These are phyloP conservation scores for Calonectria montana DNA, from an alignment of 2,329 filamentous ascomycete species.

Conservation along the genomic window DNA sequence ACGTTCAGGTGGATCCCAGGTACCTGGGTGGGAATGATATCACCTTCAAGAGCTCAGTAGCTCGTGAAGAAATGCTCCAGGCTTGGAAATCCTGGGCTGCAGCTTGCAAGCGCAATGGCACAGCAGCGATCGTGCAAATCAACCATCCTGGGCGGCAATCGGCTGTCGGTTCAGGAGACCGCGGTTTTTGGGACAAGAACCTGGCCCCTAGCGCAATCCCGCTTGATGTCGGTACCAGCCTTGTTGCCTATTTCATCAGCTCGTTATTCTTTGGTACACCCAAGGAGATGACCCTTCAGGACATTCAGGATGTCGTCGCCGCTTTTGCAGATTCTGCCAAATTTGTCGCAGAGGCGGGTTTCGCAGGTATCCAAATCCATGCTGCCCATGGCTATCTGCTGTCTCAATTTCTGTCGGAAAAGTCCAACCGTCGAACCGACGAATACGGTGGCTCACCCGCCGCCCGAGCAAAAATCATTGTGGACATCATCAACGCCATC, in stretches of 20 bases:
- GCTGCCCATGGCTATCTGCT: constrained; percentile 10
- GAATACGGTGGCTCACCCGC: neutral
- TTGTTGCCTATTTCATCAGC: neutral
- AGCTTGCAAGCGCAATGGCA: neutral
- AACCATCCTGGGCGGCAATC: constrained; percentile 7
- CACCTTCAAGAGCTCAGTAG: neutral
- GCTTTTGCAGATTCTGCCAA: neutral
- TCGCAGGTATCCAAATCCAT: neutral
- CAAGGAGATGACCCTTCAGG: neutral
- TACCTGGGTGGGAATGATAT: neutral
- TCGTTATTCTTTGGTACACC: neutral
- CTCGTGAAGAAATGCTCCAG: neutral
- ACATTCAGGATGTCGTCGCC: neutral
- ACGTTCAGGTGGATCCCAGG: neutral
- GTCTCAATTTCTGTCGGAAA: constrained; percentile 2
- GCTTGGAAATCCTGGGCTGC: neutral
- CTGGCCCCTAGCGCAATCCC: neutral
- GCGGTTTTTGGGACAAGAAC: neutral
- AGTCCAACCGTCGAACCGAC: constrained; percentile 5
- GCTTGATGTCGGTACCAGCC: neutral
- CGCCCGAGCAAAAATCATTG: neutral
- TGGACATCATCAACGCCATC: neutral
- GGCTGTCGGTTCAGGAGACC: neutral
- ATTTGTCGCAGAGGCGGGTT: neutral
- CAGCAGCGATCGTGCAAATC: neutral